A percentile compares a stretch with the other conserved stretches of the same genome.
phyloP scores from a whole-genome alignment of 1,284 basidiomycete species.

The Irpex lacteus region DNA sequence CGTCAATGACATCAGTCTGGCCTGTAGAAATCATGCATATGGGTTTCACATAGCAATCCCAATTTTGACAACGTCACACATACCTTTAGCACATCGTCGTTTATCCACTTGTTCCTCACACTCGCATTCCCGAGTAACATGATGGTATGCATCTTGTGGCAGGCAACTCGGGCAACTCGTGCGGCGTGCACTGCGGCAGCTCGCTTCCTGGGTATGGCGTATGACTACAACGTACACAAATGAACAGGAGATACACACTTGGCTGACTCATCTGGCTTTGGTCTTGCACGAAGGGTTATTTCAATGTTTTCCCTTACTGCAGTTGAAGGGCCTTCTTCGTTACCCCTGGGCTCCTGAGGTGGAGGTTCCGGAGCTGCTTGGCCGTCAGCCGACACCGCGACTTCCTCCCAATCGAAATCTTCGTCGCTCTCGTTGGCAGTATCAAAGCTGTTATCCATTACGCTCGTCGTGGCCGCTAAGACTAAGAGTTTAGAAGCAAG shows the following conservation, averaged over 20 bases:
- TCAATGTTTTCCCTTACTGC: slow-evolving; percentile 39
- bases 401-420: slow-evolving; percentile 45
- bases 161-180: slow-evolving; percentile 70
- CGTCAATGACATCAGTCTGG: slow-evolving; percentile 80
- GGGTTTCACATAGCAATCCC: slow-evolving; percentile 14
- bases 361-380: neutral
- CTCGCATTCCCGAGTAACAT: slow-evolving; percentile 74
- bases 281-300: slow-evolving; percentile 52
- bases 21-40: slow-evolving; percentile 40
- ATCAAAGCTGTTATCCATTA: slow-evolving; percentile 14
- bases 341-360: slow-evolving; percentile 7
- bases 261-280: slow-evolving; percentile 33
- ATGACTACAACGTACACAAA: neutral
- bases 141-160: slow-evolving; percentile 87
- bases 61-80: slow-evolving; percentile 22
- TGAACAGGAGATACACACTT: slow-evolving; percentile 23
- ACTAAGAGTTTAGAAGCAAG: neutral
- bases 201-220: slow-evolving; percentile 38
- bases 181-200: slow-evolving; percentile 53
- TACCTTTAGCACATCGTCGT: slow-evolving; percentile 82
- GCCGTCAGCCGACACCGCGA: slow-evolving; percentile 31
- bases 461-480: neutral
- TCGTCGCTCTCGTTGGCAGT: slow-evolving; percentile 34
- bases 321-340: slow-evolving; percentile 20
- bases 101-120: slow-evolving; percentile 83